A percentile compares a stretch with the other conserved stretches of the same genome.
phyloP scores from a whole-genome alignment of 768 basidiomycete genomes.

The Leccinellum luteum region DNA sequence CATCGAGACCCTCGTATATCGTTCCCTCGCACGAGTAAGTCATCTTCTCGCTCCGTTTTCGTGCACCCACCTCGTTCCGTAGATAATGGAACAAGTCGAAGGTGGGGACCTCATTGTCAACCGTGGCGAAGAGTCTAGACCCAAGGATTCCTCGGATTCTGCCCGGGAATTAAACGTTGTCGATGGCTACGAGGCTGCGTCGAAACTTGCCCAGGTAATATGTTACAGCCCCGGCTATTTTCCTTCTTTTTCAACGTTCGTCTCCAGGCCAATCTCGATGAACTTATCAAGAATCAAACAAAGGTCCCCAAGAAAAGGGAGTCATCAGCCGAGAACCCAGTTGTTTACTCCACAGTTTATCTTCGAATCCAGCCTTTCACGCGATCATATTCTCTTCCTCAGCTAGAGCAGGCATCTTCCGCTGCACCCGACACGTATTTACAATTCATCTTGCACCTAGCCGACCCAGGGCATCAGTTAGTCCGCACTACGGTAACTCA shows the following conservation, averaged over 20 bases:
- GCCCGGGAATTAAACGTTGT: slow-evolving; percentile 76
- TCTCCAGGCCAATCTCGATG: slow-evolving; percentile 70
- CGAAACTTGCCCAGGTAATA: slow-evolving; percentile 78
- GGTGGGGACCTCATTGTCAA: slow-evolving; percentile 90
- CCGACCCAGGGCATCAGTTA: slow-evolving; percentile 79
- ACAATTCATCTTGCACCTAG: slow-evolving; percentile 62
- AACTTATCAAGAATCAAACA: slow-evolving; percentile 65
- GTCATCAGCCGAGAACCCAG: slow-evolving; percentile 50
- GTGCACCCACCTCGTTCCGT: slow-evolving; percentile 3
- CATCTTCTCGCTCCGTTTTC: neutral
- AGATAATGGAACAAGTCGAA: slow-evolving; percentile 95
- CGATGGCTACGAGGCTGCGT: slow-evolving; percentile 79
- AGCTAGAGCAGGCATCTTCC: slow-evolving; percentile 20
- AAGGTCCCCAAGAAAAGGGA: slow-evolving; percentile 24
- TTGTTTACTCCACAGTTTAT: slow-evolving; percentile 87
- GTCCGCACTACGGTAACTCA: slow-evolving; percentile 80
- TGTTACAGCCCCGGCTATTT: neutral
- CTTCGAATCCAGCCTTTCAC: slow-evolving; percentile 90
- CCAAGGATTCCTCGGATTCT: slow-evolving; percentile 49
- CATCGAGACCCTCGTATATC: slow-evolving; percentile 90
- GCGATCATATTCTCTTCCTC: slow-evolving; percentile 49
- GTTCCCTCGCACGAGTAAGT: slow-evolving; percentile 74
- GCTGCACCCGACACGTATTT: slow-evolving; percentile 39
- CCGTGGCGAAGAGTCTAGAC: slow-evolving; percentile 71
- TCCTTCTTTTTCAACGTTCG: neutral